Base-by-base conservation (phyloP, 306 rosid genomes). In the Castanea sativa region DNA sequence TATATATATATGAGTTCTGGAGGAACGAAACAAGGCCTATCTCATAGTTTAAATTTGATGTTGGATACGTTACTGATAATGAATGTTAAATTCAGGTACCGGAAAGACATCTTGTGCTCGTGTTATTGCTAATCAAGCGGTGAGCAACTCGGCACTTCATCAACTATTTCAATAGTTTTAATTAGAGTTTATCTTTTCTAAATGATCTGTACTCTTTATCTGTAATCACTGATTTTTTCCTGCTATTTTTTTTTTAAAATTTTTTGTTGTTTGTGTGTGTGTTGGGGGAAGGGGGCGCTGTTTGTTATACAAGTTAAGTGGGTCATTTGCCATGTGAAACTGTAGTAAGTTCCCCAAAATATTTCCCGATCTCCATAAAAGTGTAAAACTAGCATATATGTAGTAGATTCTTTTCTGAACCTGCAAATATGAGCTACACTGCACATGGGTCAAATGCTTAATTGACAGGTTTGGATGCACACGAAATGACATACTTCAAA, bases 31-130 rank as follows among this genome's bases (percentile, higher is more conserved):
- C 45, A 8, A 41, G 45, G 45, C 12, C 45, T 2, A 12, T 49
- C 16, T 3, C 16, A 13, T 49, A 49, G 53, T 49, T 49, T 49
- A 49, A 13, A 11, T 49, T 49, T 49, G 53, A 49, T 12, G 53
- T 49, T 49, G 16, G 53, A 49, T 13, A 49, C 15, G 15, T 49
- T 13, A 11, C 53, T 1, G 16, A 49, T 49, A 49, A 49, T 49
- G 53, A 11, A 49, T 49, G 53, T 10, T 49, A 49, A 41, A 65
- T 84, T 87, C 90, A 94, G 98, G 98, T 81, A 94, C 97, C 18
- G 98, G 98, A 73, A 94, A 94, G 83, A 94, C 98, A 69, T 92
- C 98, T 33, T 91, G 86, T 86, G 98, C 98, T 76, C 97, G 97
- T 79, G 97, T 92, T 69, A 92, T 94, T 82, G 97, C 98, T 78